Evolutionary conservation across 2,329 filamentous ascomycete genomes (phyloP).

Genomic region (Zasmidium citrigriseum): DNA sequence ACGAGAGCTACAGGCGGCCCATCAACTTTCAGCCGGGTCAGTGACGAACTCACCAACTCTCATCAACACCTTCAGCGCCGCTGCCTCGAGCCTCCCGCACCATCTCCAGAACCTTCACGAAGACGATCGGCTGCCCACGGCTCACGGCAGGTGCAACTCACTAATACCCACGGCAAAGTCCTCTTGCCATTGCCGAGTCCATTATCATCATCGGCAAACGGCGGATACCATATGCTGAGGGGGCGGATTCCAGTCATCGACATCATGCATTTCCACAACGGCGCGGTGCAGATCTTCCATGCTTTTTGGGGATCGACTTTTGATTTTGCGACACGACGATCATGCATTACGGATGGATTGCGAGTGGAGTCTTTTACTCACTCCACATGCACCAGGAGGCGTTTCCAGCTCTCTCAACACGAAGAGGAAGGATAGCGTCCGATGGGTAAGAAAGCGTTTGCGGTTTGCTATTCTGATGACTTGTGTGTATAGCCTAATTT

Average conservation of each 20-base stretch:
- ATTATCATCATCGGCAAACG: not conserved
- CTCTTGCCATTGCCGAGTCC: not conserved
- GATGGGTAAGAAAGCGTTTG: too few species aligned
- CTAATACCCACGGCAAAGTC: not conserved
- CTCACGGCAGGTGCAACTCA: not conserved
- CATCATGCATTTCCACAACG: not conserved
- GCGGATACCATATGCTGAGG: not conserved
- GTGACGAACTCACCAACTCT: too few species aligned
- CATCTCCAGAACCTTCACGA: not conserved
- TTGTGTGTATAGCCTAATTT: slow-evolving; percentile 1
- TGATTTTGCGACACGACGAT: too few species aligned
- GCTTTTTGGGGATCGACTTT: too few species aligned
- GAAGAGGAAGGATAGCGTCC: too few species aligned
- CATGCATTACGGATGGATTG: too few species aligned
- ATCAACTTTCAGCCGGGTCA: slow-evolving; percentile 21
- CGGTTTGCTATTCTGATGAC: too few species aligned
- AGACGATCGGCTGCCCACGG: not conserved
- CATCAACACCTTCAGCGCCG: not conserved
- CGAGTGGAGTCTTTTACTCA: too few species aligned
- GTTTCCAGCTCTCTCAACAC: too few species aligned
- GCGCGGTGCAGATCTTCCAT: too few species aligned
- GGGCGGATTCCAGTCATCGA: not conserved
- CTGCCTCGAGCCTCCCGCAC: not conserved
- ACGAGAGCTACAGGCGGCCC: slow-evolving; percentile 18
- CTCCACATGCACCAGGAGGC: too few species aligned